Evolutionary conservation across 108 stramenopile species (phyloP), one percentile per base, ranked within the genome.

Genomic region (Pseudonitzschia delicatissima): DNA sequence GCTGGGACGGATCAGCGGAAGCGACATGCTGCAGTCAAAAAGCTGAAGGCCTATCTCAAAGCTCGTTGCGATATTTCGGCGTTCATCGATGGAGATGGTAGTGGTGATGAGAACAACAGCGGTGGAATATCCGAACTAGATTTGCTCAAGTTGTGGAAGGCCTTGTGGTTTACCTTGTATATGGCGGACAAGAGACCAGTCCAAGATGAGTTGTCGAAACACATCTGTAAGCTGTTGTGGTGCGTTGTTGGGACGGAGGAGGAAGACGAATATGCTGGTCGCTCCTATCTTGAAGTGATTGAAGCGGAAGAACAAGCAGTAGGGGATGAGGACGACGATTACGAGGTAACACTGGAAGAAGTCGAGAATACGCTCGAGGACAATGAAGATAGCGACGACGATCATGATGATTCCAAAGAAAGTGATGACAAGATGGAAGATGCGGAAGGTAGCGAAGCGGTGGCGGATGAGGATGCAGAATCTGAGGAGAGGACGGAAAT

Each of bases 101-200:
- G 23, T 48, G 17, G 47, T 48, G 12, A 31, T 31, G 53, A 34
- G 2, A 34, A n/a, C 3, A 34, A 4, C n/a, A 4, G 3, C 4
- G 66, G 33, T 12, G 94, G 94, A 17, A 70, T 95, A 31, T 86
- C 82, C 17, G 87, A 93, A 62, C 45, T 95, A 57, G 96, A 97
- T 74, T 67, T 95, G 61, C 52, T 97, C 66, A 95, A 93, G 69
- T 79, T 97, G 32, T 95, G 93, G 94, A 97, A 97, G 77, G 88
- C 87, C 25, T 68, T 97, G 52, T 97, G 91, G 90, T 90, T 90
- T 57, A 93, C 92, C 39, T 70, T 97, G 34, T 97, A 93, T 77
- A 82, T 97, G 85, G 86, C 86, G 0, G 96, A 97, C 57, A 90
- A 92, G 66, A 86, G 69, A 32, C 83, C 90, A 0, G 93, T 97